Evolutionary conservation across 192 early-diverging fungal species (phyloP).

Genomic region (Backusella tarrabulga): DNA sequence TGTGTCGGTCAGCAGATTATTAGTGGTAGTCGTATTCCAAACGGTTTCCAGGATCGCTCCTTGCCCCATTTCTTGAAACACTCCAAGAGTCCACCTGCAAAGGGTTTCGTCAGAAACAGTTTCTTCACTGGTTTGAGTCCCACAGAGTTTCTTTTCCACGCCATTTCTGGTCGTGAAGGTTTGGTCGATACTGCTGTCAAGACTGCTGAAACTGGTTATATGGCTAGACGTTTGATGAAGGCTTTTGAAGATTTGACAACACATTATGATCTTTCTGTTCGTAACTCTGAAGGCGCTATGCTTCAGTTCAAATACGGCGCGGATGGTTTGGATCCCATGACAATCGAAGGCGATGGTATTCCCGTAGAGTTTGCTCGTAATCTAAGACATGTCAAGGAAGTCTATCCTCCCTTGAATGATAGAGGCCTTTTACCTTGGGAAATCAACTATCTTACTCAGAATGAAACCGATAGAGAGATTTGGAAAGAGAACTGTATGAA

Average conservation of each 20-base stretch:
- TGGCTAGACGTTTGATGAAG: constrained; percentile 96
- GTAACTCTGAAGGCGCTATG: constrained; percentile 86
- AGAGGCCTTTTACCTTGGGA: constrained; percentile 60
- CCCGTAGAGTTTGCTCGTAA: constrained; percentile 90
- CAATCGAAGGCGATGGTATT: constrained; percentile 84
- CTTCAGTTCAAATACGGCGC: constrained; percentile 97
- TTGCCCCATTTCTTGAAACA: constrained; percentile 96
- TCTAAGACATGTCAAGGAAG: constrained; percentile 58
- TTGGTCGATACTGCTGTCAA: constrained; percentile 99
- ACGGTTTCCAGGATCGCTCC: constrained; percentile 96
- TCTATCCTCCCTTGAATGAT: constrained; percentile 9
- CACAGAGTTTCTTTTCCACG: constrained; percentile 98
- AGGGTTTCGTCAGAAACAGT: constrained; percentile 97
- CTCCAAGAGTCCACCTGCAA: constrained; percentile 89
- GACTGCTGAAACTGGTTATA: constrained; percentile 99
- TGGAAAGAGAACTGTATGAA: constrained; percentile 57
- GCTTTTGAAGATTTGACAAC: constrained; percentile 94
- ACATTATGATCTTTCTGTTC: constrained; percentile 95
- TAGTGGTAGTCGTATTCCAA: constrained; percentile 90
- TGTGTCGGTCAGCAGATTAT: constrained; percentile 99
- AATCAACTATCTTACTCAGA: constrained; percentile 51
- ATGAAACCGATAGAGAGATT: constrained; percentile 44
- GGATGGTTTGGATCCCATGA: constrained; percentile 93
- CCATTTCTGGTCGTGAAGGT: constrained; percentile 99
- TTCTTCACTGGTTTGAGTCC: constrained; percentile 96